Base-by-base conservation (phyloP, 176 grass and related monocot species). In the barley (Hordeum vulgare) region DNA sequence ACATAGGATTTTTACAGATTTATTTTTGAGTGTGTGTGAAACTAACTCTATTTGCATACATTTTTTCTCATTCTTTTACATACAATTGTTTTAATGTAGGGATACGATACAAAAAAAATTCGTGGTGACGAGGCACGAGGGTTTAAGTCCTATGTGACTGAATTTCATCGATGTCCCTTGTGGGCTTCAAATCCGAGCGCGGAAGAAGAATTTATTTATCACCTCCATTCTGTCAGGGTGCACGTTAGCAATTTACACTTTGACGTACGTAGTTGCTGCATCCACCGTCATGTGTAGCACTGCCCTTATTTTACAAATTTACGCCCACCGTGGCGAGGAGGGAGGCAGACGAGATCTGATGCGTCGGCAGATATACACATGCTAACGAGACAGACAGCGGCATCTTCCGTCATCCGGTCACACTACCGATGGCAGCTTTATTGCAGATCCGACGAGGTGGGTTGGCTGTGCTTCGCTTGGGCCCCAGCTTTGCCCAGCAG, bases 371-470 rank as follows among this genome's bases (percentile, higher is more conserved):
- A 51, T 51, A 7, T 15, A n/a, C 17, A 44, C 34, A 25, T 31
- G 15, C n/a, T 20, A 25, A 45, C 44, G 24, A 73, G 7, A 34
- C 41, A 11, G 17, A 36, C 29, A 4, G 57, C 34, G 44, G 63
- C 83, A 74, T 86, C 41, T 86, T 31, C 51, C 54, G 42, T 37
- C n/a, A 83, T 35, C 26, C 25, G 56, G 57, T 53, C 17, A 23
- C 14, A 51, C 37, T 37, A 2, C 3, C 11, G 57, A 18, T 68
- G 11, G 15, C 29, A 64, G 42, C 66, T 35, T 73, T 56, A 60
- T 12, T 27, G 57, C 67, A 72, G 31, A 80, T 63, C 54, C 45
- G 29, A 37, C 26, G 61, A 63, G 60, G 67, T n/a, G 27, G 7
- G 18, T 18, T 49, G 65, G n/a, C 15, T 54, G n/a, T 70, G 33